These are phyloP conservation scores for Chondrostereum purpureum DNA, from an alignment of 1,284 basidiomycete species.

Conservation along the genomic window DNA sequence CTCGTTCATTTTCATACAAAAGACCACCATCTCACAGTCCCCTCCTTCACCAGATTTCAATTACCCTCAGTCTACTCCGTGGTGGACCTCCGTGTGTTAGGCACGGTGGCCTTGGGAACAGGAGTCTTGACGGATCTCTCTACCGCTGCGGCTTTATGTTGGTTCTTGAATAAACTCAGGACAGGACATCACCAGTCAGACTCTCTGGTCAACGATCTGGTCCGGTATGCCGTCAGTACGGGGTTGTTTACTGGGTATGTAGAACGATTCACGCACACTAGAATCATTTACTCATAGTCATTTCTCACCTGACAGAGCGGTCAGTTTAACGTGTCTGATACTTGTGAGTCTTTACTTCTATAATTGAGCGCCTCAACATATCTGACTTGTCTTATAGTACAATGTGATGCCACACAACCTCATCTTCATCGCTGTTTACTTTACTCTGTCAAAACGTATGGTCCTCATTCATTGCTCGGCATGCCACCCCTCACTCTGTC, in stretches of 20 bases:
- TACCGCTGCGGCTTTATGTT: slow-evolving; percentile 43
- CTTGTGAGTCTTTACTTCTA: slow-evolving; percentile 33
- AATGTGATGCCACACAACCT: slow-evolving; percentile 49
- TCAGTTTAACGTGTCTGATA: slow-evolving; percentile 51
- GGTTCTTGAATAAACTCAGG: slow-evolving; percentile 43
- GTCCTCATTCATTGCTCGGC: slow-evolving; percentile 24
- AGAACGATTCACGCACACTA: neutral
- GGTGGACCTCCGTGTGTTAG: slow-evolving; percentile 32
- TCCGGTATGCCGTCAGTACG: slow-evolving; percentile 47
- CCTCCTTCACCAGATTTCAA: slow-evolving; percentile 22
- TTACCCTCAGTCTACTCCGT: slow-evolving; percentile 27
- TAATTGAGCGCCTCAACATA: slow-evolving; percentile 9
- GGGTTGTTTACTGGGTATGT: slow-evolving; percentile 54
- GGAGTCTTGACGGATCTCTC: slow-evolving; percentile 41
- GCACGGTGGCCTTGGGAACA: slow-evolving; percentile 34
- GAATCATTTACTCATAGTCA: neutral
- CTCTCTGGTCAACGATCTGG: slow-evolving; percentile 41
- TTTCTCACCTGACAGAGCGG: slow-evolving; percentile 39
- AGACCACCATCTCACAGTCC: too few species aligned
- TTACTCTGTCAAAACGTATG: slow-evolving; percentile 61
- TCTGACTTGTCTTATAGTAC: slow-evolving; percentile 34
- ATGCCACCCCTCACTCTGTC: neutral
- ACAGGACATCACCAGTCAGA: slow-evolving; percentile 38
- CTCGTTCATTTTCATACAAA: slow-evolving; percentile 6
- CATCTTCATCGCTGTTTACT: slow-evolving; percentile 53